Base-by-base conservation (phyloP, 78 protist species). In the Protostelium mycophagum region DNA sequence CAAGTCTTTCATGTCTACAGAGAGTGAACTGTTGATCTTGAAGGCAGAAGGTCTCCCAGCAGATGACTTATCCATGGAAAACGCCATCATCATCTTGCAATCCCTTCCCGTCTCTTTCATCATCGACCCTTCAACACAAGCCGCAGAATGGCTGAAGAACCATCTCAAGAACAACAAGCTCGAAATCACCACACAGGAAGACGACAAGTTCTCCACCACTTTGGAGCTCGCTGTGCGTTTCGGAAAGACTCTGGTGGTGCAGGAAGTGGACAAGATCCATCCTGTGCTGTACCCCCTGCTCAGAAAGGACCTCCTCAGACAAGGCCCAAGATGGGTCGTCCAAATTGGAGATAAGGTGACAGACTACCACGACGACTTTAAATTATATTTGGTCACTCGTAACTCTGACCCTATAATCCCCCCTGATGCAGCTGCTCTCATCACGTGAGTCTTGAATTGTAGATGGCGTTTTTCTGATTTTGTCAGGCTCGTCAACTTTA, bases 201-300 rank as follows among this genome's bases (percentile, higher is more conserved):
- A 95, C 34, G 86, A 93, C 0, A 83, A 89, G 28, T 94, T 96
- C 86, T 10, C 86, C 36, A 89, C 38, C 73, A 86, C 73, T 36
- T 86, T 98, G 36, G 99, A 98, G 93, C 96, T 97, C 0, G 96
- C 97, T n/a, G 97, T 98, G n/a, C 91, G 98, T 28, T 98, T 96
- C 87, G 99, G 99, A 84, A 96, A 96, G 93, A 96, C 97, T 28
- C 88, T 96, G n/a, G 73, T 98, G 34, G 89, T 97, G 51, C 83
- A 38, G 34, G 86, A 36, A 16, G 97, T 94, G 63, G 96, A 95
- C 93, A 0, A 28, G 35, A 35, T 98, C 28, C 97, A 95, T 86
- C 94, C 98, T 0, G 29, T 97, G 28, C 87, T 97, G 34, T 84
- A 86, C 38, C 96, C 98, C 1, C 16, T 95, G 29, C 10, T 97